phyloP scores from a whole-genome alignment of 2,329 filamentous ascomycete species.

The Claviceps purpurea region DNA sequence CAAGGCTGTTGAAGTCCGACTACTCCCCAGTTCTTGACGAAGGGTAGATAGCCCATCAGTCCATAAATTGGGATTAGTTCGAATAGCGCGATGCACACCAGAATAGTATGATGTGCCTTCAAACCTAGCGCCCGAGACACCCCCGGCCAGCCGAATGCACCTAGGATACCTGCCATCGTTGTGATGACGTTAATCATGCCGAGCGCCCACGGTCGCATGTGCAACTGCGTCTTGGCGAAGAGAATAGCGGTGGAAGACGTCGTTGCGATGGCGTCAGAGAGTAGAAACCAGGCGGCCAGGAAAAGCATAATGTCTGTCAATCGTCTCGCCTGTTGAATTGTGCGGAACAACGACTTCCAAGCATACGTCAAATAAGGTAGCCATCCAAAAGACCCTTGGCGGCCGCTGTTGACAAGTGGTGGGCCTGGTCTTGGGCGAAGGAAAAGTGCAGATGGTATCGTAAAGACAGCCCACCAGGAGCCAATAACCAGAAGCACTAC shows the following conservation, averaged over 20 bases:
- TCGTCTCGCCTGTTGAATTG: constrained; percentile 58
- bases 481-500: constrained; percentile 80
- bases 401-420: constrained; percentile 43
- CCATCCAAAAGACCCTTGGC: constrained; percentile 32
- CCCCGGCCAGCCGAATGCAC: constrained; percentile 80
- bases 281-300: constrained; percentile 81
- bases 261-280: constrained; percentile 89
- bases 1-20: constrained; percentile 83
- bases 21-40: constrained; percentile 59
- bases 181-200: constrained; percentile 91
- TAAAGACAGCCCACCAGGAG: constrained; percentile 86
- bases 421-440: constrained; percentile 80
- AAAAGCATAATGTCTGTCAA: constrained; percentile 66
- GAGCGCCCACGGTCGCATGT: constrained; percentile 78
- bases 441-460: constrained; percentile 77
- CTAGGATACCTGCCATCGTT: constrained; percentile 69
- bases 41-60: constrained; percentile 73
- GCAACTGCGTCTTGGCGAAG: constrained; percentile 85
- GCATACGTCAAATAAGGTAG: constrained; percentile 65
- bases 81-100: constrained; percentile 82
- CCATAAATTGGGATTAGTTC: constrained; percentile 90
- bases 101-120: constrained; percentile 72
- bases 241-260: constrained; percentile 89
- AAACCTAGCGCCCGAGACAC: constrained; percentile 59
- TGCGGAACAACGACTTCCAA: constrained; percentile 77